Percentiles rank a stretch among this genome's conserved stretches.
Conservation (phyloP, 345 rosid genomes). For the Aethionema arabicum region DNA sequence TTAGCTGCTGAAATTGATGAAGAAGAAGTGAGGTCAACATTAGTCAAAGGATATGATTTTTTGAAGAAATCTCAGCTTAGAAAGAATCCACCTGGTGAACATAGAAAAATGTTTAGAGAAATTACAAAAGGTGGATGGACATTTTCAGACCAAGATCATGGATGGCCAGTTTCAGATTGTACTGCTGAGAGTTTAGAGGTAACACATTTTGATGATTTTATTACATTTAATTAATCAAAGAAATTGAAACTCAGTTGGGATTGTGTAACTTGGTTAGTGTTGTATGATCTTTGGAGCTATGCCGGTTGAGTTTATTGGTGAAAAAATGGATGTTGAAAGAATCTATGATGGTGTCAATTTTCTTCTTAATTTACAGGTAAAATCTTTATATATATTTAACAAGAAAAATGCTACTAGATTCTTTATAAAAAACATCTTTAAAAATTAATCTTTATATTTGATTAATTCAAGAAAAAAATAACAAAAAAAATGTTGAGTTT, state of each 20-base stretch:
- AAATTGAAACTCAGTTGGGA: neutral
- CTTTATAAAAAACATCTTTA: too few relatives aligned
- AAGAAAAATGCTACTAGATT: too few relatives aligned
- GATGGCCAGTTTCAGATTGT: constrained; percentile 71
- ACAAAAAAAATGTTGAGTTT: too few relatives aligned
- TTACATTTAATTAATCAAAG: neutral
- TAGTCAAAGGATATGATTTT: constrained; percentile 41
- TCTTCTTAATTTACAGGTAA: constrained; percentile 72
- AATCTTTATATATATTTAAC: neutral
- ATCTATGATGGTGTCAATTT: constrained; percentile 72
- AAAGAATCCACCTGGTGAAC: constrained; percentile 56
- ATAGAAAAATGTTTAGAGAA: constrained; percentile 49
- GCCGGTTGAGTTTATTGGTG: constrained; percentile 24
- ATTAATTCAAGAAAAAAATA: too few relatives aligned
- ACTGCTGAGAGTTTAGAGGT: constrained; percentile 65
- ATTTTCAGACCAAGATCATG: constrained; percentile 69
- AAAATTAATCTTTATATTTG: too few relatives aligned
- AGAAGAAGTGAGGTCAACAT: constrained; percentile 39
- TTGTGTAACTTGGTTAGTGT: neutral
- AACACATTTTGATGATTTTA: neutral
- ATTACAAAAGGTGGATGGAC: constrained; percentile 67
- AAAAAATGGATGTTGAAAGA: constrained; percentile 39
- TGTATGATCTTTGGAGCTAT: constrained; percentile 23
- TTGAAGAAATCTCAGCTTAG: constrained; percentile 44
- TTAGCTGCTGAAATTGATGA: constrained; percentile 24